These are phyloP conservation scores for Avena eriantha DNA, from an alignment of 176 grass and related monocot species.

Conservation along the genomic window DNA sequence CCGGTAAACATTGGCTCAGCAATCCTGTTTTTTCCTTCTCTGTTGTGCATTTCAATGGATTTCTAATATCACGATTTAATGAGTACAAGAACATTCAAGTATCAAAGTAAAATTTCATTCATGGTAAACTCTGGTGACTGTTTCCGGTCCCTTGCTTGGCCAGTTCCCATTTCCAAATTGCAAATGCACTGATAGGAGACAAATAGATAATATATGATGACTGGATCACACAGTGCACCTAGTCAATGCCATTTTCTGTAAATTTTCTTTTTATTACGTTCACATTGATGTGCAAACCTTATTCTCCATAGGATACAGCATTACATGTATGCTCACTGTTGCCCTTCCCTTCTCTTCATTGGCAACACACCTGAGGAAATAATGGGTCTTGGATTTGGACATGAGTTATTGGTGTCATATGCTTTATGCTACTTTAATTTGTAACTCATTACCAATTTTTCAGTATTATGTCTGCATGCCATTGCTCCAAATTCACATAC, in stretches of 20 bases:
- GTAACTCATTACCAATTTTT: not conserved
- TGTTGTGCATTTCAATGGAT: slow-evolving; percentile 20
- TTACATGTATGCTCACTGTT: slow-evolving; percentile 1
- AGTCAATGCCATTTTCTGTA: not conserved
- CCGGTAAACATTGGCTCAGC: slow-evolving; percentile 16
- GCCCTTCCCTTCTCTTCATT: slow-evolving; percentile 9
- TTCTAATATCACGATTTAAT: slow-evolving; percentile 3
- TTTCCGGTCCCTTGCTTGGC: not conserved
- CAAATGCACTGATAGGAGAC: not conserved
- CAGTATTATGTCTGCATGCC: not conserved
- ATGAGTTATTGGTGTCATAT: slow-evolving; percentile 20
- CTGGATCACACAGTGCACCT: not conserved
- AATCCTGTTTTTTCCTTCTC: slow-evolving; percentile 3
- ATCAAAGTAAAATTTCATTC: not conserved
- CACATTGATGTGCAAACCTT: slow-evolving; percentile 4
- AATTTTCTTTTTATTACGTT: not conserved
- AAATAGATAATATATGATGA: not conserved
- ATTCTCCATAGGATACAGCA: not conserved
- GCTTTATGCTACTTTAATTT: slow-evolving; percentile 31
- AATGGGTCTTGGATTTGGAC: not conserved
- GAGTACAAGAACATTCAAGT: not conserved
- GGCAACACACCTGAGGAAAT: not conserved
- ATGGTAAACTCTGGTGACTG: not conserved
- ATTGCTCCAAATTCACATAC: not conserved
- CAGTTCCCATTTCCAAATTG: not conserved